A percentile compares a stretch with the other conserved stretches of the same genome.
Conservation (phyloP, 805 yeast genomes). For the Ogataea thermomethanolica region DNA sequence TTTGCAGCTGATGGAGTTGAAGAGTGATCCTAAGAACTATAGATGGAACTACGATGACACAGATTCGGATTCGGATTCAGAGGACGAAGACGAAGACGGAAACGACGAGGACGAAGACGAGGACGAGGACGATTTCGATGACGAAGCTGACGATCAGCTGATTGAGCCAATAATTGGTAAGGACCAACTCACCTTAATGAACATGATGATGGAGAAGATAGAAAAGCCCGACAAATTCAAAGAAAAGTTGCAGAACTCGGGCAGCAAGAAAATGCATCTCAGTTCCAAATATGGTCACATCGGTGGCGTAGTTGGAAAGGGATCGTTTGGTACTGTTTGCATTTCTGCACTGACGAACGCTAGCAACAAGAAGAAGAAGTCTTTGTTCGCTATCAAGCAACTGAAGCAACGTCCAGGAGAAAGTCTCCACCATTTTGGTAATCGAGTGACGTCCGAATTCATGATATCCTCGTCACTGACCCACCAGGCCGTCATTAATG, state of each 20-base stretch:
- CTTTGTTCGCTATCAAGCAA: slow-evolving; percentile 73
- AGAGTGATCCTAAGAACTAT: slow-evolving; percentile 36
- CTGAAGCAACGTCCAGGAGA: slow-evolving; percentile 61
- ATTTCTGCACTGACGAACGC: slow-evolving; percentile 41
- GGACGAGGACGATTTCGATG: slow-evolving; percentile 34
- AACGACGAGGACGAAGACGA: slow-evolving; percentile 31
- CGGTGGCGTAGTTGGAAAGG: slow-evolving; percentile 47
- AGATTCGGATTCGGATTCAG: slow-evolving; percentile 22
- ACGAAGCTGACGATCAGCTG: slow-evolving; percentile 37
- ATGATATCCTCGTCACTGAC: slow-evolving; percentile 77
- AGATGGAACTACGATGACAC: slow-evolving; percentile 39
- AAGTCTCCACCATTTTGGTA: slow-evolving; percentile 51
- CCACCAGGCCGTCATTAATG: slow-evolving; percentile 72
- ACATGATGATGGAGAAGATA: slow-evolving; percentile 45
- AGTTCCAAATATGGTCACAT: slow-evolving; percentile 48
- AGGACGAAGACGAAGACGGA: slow-evolving; percentile 22
- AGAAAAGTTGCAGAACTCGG: slow-evolving; percentile 24
- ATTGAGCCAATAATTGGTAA: slow-evolving; percentile 49
- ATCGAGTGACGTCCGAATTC: slow-evolving; percentile 85
- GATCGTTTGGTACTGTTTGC: slow-evolving; percentile 47
- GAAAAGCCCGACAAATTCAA: slow-evolving; percentile 38
- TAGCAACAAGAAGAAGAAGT: slow-evolving; percentile 37
- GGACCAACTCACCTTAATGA: slow-evolving; percentile 46
- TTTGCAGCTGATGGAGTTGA: slow-evolving; percentile 32
- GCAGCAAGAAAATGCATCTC: slow-evolving; percentile 34